A percentile compares a stretch with the other conserved stretches of the same genome.
phyloP scores from a whole-genome alignment of 352 stramenopile species.

The Pythium pyrilobum region DNA sequence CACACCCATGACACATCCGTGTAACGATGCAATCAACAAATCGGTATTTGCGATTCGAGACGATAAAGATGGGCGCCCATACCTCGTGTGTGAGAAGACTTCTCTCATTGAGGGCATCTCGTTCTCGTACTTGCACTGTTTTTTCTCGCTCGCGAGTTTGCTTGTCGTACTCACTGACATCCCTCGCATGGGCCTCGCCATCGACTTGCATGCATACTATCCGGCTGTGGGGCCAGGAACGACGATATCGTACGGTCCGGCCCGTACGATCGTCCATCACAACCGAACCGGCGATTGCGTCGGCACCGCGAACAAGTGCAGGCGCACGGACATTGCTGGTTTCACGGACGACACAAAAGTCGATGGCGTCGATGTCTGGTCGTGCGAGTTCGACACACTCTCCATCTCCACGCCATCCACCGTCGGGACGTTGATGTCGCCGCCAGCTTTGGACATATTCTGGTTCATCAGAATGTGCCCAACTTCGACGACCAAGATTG shows the following conservation, averaged over 20 bases:
- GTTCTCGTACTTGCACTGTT: constrained; percentile 29
- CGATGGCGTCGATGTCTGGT: not conserved
- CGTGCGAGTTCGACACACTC: constrained; percentile 10
- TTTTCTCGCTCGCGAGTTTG: constrained; percentile 32
- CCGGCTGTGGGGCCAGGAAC: not conserved
- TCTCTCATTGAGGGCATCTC: constrained; percentile 26
- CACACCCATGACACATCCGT: too few relatives aligned
- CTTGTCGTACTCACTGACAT: constrained; percentile 28
- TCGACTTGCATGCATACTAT: not conserved
- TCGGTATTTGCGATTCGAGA: too few relatives aligned
- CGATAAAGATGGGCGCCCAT: too few relatives aligned
- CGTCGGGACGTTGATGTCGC: constrained; percentile 1
- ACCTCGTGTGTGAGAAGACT: not conserved
- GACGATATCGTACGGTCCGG: not conserved
- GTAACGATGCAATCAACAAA: too few relatives aligned
- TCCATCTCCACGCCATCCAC: constrained; percentile 1
- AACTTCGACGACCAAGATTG: too few relatives aligned
- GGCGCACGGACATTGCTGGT: not conserved
- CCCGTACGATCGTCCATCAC: constrained; percentile 2
- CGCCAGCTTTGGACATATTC: too few relatives aligned
- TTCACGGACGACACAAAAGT: too few relatives aligned
- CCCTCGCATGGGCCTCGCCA: not conserved
- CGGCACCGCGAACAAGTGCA: not conserved
- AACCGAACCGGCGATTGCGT: not conserved
- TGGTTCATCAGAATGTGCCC: too few relatives aligned